A percentile compares a stretch with the other conserved stretches of the same genome.
These are phyloP conservation scores for Verticillium isaacii DNA, from an alignment of 2,329 filamentous ascomycete genomes.

Conservation along the genomic window DNA sequence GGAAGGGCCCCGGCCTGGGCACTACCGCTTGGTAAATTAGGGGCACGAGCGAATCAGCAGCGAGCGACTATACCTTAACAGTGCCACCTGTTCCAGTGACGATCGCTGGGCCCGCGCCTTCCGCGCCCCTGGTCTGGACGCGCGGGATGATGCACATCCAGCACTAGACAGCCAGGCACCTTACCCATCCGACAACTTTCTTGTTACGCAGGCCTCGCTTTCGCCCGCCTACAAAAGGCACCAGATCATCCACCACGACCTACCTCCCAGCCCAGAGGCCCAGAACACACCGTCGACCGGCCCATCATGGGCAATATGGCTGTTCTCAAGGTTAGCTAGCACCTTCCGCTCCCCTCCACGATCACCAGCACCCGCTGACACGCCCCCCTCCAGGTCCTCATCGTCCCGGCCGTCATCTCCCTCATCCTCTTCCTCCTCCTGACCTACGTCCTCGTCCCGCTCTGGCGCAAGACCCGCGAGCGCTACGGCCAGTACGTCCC, in stretches of 20 bases:
- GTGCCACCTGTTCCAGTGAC: not conserved
- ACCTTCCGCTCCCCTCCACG: slow-evolving; percentile 16
- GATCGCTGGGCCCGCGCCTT: not conserved
- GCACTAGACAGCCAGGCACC: not conserved
- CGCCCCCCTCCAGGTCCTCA: slow-evolving; percentile 49
- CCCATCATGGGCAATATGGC: slow-evolving; percentile 26
- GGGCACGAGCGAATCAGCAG: not conserved
- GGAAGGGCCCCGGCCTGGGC: not conserved
- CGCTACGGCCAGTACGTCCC: slow-evolving; percentile 73
- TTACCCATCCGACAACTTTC: not conserved
- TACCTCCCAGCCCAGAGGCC: too few relatives aligned
- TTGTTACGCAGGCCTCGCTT: not conserved
- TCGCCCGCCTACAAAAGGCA: not conserved
- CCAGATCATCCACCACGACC: not conserved
- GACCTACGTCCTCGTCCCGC: slow-evolving; percentile 60
- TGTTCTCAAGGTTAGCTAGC: slow-evolving; percentile 27
- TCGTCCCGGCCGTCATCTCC: slow-evolving; percentile 67
- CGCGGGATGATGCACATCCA: not conserved
- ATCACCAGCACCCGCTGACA: slow-evolving; percentile 4
- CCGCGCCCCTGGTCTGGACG: not conserved
- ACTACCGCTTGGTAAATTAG: not conserved
- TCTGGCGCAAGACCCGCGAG: slow-evolving; percentile 65
- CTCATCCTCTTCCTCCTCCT: slow-evolving; percentile 62
- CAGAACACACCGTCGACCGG: not conserved
- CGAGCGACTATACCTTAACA: not conserved